A percentile compares a stretch with the other conserved stretches of the same genome.
Evolutionary conservation across 176 grass and related monocot genomes (phyloP).

Genomic region (Oryza meridionalis): DNA sequence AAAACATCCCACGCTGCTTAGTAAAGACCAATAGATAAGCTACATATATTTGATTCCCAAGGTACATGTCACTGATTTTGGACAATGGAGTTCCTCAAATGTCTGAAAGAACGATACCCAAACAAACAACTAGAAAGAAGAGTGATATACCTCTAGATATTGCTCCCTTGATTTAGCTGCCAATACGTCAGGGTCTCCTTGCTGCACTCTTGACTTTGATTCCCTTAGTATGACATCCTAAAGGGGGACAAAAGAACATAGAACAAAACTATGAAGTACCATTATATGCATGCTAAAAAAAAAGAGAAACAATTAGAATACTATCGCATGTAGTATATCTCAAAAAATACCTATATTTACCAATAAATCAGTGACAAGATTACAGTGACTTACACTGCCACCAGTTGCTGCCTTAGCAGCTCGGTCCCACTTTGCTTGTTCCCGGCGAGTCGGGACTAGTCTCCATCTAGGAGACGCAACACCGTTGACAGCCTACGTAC

Average conservation of each 20-base stretch:
- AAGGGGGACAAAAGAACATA: slow-evolving; percentile 8
- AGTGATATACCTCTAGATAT: slow-evolving; percentile 72
- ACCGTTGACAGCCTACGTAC: slow-evolving; percentile 55
- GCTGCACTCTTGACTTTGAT: slow-evolving; percentile 65
- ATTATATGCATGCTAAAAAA: neutral
- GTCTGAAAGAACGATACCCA: neutral
- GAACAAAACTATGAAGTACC: neutral
- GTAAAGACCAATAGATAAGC: slow-evolving; percentile 1
- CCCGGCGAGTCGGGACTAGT: slow-evolving; percentile 77
- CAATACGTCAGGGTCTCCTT: slow-evolving; percentile 74
- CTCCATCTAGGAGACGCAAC: slow-evolving; percentile 68
- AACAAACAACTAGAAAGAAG: slow-evolving; percentile 3
- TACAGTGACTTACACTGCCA: slow-evolving; percentile 64
- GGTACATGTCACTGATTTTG: neutral
- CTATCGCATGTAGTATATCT: neutral
- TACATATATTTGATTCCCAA: slow-evolving; percentile 14
- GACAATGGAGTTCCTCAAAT: neutral
- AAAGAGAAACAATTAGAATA: neutral
- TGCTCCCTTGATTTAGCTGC: slow-evolving; percentile 61
- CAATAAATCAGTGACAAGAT: slow-evolving; percentile 5
- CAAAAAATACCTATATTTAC: neutral
- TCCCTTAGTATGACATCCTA: slow-evolving; percentile 92
- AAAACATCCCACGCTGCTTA: slow-evolving; percentile 24
- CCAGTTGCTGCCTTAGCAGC: slow-evolving; percentile 75
- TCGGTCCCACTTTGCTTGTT: slow-evolving; percentile 87